Evolutionary conservation across 2,329 filamentous ascomycete genomes (phyloP).

Genomic region (Neofusicoccum sp.): DNA sequence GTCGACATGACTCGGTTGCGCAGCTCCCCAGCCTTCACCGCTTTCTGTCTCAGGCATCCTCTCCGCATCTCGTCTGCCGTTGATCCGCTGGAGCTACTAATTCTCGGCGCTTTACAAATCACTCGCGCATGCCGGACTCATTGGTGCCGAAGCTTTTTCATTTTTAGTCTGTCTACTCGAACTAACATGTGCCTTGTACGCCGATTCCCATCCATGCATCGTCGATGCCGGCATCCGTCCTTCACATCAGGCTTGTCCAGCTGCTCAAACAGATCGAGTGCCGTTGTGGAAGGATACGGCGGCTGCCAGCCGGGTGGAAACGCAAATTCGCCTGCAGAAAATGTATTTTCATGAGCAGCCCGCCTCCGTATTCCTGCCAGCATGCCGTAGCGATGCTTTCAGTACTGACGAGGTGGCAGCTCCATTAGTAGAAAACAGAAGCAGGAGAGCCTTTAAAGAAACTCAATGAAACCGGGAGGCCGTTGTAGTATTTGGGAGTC

Average conservation of each 20-base stretch:
- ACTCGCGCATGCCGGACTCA: neutral
- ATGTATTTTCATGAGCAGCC: neutral
- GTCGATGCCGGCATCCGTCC: neutral
- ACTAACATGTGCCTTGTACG: neutral
- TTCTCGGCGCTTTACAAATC: neutral
- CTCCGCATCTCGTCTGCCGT: neutral
- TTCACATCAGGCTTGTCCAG: neutral
- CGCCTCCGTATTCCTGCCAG: neutral
- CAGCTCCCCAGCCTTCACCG: neutral
- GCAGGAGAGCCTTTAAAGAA: neutral
- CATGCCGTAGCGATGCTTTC: neutral
- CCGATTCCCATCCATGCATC: too few relatives aligned
- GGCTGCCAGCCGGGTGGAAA: neutral
- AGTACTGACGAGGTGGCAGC: neutral
- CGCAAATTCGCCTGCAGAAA: neutral
- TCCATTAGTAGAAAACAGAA: neutral
- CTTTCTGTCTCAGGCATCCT: neutral
- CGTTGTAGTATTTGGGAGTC: too few relatives aligned
- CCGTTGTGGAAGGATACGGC: neutral
- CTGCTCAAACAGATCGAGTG: neutral
- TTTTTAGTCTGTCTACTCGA: neutral
- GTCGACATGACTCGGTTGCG: neutral
- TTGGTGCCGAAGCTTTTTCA: constrained; percentile 6
- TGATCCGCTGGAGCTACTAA: too few relatives aligned
- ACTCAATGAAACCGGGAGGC: too few relatives aligned